Percentiles rank a stretch among this genome's conserved stretches.
These are phyloP conservation scores for Blastobotrys americana DNA, from an alignment of 805 yeast genomes.

Conservation along the genomic window DNA sequence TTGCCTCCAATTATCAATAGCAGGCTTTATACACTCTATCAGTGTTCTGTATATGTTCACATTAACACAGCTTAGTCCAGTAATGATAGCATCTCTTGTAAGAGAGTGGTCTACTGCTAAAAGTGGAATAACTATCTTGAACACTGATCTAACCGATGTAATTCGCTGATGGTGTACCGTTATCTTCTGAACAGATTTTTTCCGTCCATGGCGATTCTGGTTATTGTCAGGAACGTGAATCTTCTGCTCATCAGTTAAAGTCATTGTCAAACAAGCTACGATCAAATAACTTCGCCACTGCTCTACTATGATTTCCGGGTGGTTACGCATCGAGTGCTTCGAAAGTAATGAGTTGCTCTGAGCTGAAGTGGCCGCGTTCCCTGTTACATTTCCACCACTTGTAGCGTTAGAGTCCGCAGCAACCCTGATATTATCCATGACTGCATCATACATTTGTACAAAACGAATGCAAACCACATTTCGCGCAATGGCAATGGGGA, in stretches of 20 bases:
- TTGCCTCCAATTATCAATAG: constrained; percentile 48
- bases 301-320: constrained; percentile 66
- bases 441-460: constrained; percentile 56
- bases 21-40: constrained; percentile 63
- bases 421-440: constrained; percentile 24
- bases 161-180: constrained; percentile 85
- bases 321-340: constrained; percentile 34
- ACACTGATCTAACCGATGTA: constrained; percentile 85
- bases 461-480: constrained; percentile 82
- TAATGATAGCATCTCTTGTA: constrained; percentile 79
- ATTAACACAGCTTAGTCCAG: constrained; percentile 83
- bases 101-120: constrained; percentile 60
- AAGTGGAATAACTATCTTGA: constrained; percentile 79
- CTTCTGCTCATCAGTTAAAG: constrained; percentile 82
- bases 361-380: not conserved
- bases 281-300: constrained; percentile 87
- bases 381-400: constrained; percentile 4
- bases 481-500: constrained; percentile 88
- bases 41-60: constrained; percentile 80
- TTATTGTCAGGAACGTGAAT: constrained; percentile 49
- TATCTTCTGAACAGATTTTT: constrained; percentile 69
- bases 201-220: constrained; percentile 51
- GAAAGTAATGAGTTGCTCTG: constrained; percentile 15
- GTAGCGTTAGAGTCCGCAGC: constrained; percentile 11
- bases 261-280: constrained; percentile 85